phyloP scores from a whole-genome alignment of 2,329 filamentous ascomycete species.

The Furcasterigmium sp. region DNA sequence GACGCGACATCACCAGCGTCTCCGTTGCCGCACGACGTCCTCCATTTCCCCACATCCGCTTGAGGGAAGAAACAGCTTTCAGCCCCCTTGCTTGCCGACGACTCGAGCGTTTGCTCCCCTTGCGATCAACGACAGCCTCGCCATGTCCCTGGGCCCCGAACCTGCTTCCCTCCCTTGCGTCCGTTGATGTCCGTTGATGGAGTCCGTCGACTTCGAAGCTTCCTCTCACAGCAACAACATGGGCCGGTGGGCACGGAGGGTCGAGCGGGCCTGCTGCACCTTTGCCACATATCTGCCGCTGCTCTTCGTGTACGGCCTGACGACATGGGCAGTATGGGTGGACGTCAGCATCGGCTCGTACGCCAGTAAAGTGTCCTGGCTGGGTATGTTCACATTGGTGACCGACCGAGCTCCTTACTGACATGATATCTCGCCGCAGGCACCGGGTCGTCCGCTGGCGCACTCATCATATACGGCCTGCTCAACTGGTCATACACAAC shows the following conservation, averaged over 20 bases:
- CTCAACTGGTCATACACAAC: constrained; percentile 87
- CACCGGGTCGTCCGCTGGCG: constrained; percentile 53
- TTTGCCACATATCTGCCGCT: constrained; percentile 81
- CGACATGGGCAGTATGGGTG: constrained; percentile 93
- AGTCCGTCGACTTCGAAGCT: constrained; percentile 6
- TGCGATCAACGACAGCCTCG: too few species aligned
- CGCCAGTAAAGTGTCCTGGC: constrained; percentile 47
- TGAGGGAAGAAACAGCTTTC: too few species aligned
- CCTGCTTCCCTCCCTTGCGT: background rate
- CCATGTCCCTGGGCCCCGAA: background rate
- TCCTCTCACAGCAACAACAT: constrained; percentile 41
- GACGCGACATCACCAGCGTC: too few species aligned
- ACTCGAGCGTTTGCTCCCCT: too few species aligned
- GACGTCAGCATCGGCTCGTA: constrained; percentile 66
- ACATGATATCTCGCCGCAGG: constrained; percentile 35
- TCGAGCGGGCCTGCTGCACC: constrained; percentile 81
- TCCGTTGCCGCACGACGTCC: too few species aligned
- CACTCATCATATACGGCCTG: constrained; percentile 67
- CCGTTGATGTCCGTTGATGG: constrained; percentile 11
- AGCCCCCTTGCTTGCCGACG: too few species aligned
- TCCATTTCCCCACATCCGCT: too few species aligned
- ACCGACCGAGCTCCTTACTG: too few species aligned
- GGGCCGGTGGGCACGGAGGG: constrained; percentile 59
- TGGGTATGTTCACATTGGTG: too few species aligned
- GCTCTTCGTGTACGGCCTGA: constrained; percentile 79